Evolutionary conservation across 768 basidiomycete genomes (phyloP), one percentile per base, ranked within the genome.

Genomic region (Phaeotremella skinneri): DNA sequence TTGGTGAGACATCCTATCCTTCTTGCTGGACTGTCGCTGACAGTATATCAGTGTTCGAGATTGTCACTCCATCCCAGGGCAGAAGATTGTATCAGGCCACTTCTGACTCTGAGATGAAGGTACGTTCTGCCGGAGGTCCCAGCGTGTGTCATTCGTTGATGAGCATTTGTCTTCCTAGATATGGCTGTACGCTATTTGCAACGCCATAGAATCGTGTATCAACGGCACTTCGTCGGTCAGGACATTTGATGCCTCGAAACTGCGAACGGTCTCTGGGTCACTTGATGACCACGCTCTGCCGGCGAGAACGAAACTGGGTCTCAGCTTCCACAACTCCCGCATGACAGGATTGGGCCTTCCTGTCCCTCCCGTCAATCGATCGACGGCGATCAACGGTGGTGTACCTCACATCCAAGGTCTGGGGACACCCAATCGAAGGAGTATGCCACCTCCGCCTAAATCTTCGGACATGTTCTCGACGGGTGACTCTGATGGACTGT

Each of bases 111-210:
- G 76, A 77, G 52, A 72, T 75, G 70, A 73, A 75, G 60, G 73
- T 73, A 45, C 39, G 67, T 61, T 14, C 2, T 4, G 11, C 50
- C 16, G 20, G 14, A n/a, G 14, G 16, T 13, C 11, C 23, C 4
- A 52, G 39, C 29, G n/a, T 37, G 32, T 47, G n/a, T 17, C 1
- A n/a, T 14, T 5, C 11, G 50, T 61, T 67, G 56, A 68, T 54
- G 16, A 20, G 31, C 1, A n/a, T n/a, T n/a, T n/a, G n/a, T n/a
- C n/a, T n/a, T n/a, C n/a, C 9, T 43, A 76, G 72, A 64, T 68
- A 49, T 77, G 76, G 76, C 55, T 77, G 5, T 74, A 75, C 50
- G 72, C 76, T 4, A 75, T 77, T 32, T 68, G 68, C 49, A 77
- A 77, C 56, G 76, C 76, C 31, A 72, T 77, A 43, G 74, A 77